phyloP scores from a whole-genome alignment of 2,329 filamentous ascomycete genomes.

The Microascus cirrosus region DNA sequence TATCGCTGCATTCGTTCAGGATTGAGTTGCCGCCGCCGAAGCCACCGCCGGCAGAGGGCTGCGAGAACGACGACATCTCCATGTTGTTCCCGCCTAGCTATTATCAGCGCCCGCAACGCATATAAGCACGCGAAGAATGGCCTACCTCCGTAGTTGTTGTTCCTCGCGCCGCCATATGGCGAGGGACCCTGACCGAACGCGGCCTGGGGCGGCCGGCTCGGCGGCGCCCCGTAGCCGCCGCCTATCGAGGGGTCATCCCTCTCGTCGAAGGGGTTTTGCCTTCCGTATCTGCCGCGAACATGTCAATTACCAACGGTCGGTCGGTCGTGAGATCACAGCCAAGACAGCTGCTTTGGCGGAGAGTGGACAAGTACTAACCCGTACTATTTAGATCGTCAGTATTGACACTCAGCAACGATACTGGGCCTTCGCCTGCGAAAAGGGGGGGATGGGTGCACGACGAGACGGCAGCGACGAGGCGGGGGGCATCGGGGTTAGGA shows the following conservation, averaged over 20 bases:
- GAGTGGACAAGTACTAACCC: background rate
- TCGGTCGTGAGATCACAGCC: constrained; percentile 5
- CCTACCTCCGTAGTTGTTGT: constrained; percentile 24
- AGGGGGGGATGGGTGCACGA: background rate
- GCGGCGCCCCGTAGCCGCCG: constrained; percentile 22
- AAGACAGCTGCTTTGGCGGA: background rate
- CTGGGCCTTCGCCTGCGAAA: background rate
- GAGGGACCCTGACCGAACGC: constrained; percentile 17
- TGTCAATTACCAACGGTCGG: background rate
- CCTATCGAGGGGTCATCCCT: constrained; percentile 23
- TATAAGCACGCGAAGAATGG: background rate
- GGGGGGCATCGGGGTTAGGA: background rate
- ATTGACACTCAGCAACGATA: background rate
- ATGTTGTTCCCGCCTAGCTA: constrained; percentile 8
- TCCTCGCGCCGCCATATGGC: constrained; percentile 12
- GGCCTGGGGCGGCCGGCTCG: constrained; percentile 14
- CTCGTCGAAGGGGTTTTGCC: constrained; percentile 49
- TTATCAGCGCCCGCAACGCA: constrained; percentile 5
- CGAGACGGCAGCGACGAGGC: background rate
- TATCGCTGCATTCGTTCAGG: constrained; percentile 73
- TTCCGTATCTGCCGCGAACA: constrained; percentile 34
- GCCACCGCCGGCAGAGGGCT: background rate
- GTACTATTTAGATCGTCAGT: background rate
- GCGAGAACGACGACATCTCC: constrained; percentile 9
- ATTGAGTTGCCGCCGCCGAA: constrained; percentile 59